Evolutionary conservation across 2,329 filamentous ascomycete genomes (phyloP), one percentile per base, ranked within the genome.

Genomic region (Geosmithia morbida): DNA sequence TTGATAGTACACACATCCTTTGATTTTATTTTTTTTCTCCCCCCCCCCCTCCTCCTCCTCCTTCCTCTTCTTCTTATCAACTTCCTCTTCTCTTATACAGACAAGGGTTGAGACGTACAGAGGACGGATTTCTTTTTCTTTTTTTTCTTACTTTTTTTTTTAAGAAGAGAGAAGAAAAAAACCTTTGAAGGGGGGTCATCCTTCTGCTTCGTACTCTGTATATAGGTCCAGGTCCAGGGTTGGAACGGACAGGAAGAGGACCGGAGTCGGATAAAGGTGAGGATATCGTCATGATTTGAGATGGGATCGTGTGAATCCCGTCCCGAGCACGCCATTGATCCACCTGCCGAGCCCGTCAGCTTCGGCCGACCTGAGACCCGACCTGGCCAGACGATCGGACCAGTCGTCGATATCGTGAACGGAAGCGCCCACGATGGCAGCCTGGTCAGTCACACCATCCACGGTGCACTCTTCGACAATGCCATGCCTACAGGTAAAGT

Each of bases 401-500:
- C 49, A 51, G 39, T 45, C 43, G 30, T 18, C 5, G 22, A 47
- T 43, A 17, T 47, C 46, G 40, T 43, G 41, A n/a, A 47, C 41
- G 20, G 13, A 18, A 4, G 40, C 46, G 18, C 46, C 46, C 19
- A 47, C 30, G 2, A 47, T 19, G 16, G 19, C 37, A 8, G 46
- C 16, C 18, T 22, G 29, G 46, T 41, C 41, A 17, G 17, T 18
- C 39, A 41, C 30, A 4, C 53, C 55, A 20, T 56, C 53, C n/a
- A 66, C 48, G 0, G 46, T 47, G 45, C 68, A 57, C 1, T 56
- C 53, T 7, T 66, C 60, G 33, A 68, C 51, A 11, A 62, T 46
- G 16, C 66, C 66, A 26, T 67, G 63, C 16, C 57, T 60, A 39
- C 64, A 57, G 43, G 65, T 60, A 49, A 68, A 62, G 17, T 54